These are phyloP conservation scores for Chamaecrista fasciculata DNA, from an alignment of 306 rosid species.

Conservation along the genomic window DNA sequence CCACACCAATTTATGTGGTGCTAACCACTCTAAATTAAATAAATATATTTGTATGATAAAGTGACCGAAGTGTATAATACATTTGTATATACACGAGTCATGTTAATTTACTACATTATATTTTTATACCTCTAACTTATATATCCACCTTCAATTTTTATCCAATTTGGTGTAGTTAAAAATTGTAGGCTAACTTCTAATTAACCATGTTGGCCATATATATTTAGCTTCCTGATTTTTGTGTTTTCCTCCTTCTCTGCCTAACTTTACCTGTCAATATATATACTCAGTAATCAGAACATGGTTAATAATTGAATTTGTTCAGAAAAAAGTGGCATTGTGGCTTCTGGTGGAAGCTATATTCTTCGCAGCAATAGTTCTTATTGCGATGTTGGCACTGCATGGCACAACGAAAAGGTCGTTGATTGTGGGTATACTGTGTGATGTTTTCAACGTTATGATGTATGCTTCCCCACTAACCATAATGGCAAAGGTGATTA, in stretches of 20 bases:
- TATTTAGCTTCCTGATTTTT: not conserved
- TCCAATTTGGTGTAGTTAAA: not conserved
- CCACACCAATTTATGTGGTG: too few relatives aligned
- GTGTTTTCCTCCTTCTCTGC: not conserved
- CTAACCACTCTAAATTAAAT: too few relatives aligned
- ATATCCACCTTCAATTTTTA: too few relatives aligned
- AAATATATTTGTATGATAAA: too few relatives aligned
- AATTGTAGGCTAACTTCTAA: not conserved
- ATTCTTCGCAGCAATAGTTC: conserved; percentile 39
- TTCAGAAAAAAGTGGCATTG: conserved; percentile 44
- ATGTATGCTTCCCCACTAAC: conserved; percentile 81
- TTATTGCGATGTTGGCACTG: conserved; percentile 38
- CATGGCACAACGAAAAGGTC: conserved; percentile 47
- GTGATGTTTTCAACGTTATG: conserved; percentile 63
- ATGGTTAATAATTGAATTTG: not conserved
- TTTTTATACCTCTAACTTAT: too few relatives aligned
- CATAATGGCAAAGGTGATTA: conserved; percentile 54
- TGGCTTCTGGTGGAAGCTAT: conserved; percentile 29
- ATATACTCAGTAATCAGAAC: not conserved
- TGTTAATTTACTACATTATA: too few relatives aligned
- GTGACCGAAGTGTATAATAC: too few relatives aligned
- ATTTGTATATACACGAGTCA: too few relatives aligned
- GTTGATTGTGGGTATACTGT: conserved; percentile 56
- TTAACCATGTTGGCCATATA: not conserved
- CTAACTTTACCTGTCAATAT: not conserved